These are phyloP conservation scores for Penstemon eatonii DNA, from an alignment of 257 asterid species.

Conservation along the genomic window DNA sequence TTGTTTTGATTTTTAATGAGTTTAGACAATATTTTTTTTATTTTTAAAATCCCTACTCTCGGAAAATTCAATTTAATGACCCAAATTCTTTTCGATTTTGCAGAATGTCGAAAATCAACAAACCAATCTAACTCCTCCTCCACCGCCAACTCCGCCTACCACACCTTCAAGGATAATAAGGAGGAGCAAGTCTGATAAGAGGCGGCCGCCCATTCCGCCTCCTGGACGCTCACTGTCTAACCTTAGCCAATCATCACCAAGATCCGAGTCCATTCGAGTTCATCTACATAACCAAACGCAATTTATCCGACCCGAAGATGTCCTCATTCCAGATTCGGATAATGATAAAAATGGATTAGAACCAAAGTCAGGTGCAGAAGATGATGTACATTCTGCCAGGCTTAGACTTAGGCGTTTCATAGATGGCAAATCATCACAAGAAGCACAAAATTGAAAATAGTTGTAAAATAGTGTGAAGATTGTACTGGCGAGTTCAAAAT, in stretches of 20 bases:
- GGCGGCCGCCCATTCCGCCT: conserved; percentile 36
- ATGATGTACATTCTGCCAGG: conserved; percentile 35
- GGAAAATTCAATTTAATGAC: no score
- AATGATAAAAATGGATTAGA: neutral
- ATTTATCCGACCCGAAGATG: conserved; percentile 44
- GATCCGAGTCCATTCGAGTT: conserved; percentile 46
- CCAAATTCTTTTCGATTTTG: neutral
- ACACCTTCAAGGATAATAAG: conserved; percentile 31
- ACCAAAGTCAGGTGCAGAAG: conserved; percentile 28
- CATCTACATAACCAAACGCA: conserved; percentile 44
- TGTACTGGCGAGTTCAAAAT: conserved; percentile 22
- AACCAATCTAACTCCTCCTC: conserved; percentile 16
- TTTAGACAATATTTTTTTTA: no score
- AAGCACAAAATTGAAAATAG: neutral
- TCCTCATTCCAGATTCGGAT: conserved; percentile 24
- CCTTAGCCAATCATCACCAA: conserved; percentile 34
- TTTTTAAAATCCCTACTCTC: no score
- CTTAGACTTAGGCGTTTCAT: conserved; percentile 47
- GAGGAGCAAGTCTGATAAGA: conserved; percentile 37
- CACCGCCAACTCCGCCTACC: conserved; percentile 36
- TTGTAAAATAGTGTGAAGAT: conserved; percentile 28
- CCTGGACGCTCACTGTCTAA: conserved; percentile 32
- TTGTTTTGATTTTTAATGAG: neutral
- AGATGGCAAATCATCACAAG: conserved; percentile 34
- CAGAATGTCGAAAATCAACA: conserved; percentile 31